Percentiles rank a stretch among this genome's conserved stretches.
Evolutionary conservation across 2,329 filamentous ascomycete species (phyloP).

Genomic region (Verticillium longisporum): DNA sequence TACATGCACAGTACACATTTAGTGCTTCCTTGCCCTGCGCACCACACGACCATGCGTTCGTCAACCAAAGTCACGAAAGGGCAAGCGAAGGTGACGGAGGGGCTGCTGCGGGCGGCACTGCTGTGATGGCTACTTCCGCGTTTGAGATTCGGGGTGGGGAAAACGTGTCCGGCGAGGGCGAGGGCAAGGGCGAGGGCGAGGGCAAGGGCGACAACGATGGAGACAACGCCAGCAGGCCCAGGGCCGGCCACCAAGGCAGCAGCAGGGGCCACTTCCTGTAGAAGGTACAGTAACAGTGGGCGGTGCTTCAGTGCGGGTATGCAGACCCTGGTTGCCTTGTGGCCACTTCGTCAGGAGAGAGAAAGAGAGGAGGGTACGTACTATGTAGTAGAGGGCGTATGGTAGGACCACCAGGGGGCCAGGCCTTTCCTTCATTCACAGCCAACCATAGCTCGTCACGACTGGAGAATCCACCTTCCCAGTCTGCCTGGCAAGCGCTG

Average conservation of each 20-base stretch:
- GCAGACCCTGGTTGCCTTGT: background rate
- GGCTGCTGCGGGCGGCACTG: background rate
- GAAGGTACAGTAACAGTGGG: background rate
- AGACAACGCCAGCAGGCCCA: background rate
- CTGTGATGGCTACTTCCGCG: background rate
- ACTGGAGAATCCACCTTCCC: background rate
- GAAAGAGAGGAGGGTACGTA: background rate
- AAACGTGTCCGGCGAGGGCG: background rate
- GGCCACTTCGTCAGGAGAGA: background rate
- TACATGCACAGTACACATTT: too few relatives aligned
- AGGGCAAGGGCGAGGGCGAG: background rate
- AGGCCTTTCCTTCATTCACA: background rate
- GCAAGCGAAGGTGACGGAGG: background rate
- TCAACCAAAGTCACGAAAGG: background rate
- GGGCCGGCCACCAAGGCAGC: too few relatives aligned
- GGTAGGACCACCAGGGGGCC: background rate
- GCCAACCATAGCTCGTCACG: background rate
- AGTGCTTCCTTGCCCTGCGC: background rate
- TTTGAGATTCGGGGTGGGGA: background rate
- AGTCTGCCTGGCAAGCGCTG: background rate
- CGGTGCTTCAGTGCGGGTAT: background rate
- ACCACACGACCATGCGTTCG: too few relatives aligned
- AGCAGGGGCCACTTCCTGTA: too few relatives aligned
- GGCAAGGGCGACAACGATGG: background rate
- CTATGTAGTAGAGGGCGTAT: too few relatives aligned